Conservation (phyloP, 768 basidiomycete genomes). For the Pleurotus cornucopiae region DNA sequence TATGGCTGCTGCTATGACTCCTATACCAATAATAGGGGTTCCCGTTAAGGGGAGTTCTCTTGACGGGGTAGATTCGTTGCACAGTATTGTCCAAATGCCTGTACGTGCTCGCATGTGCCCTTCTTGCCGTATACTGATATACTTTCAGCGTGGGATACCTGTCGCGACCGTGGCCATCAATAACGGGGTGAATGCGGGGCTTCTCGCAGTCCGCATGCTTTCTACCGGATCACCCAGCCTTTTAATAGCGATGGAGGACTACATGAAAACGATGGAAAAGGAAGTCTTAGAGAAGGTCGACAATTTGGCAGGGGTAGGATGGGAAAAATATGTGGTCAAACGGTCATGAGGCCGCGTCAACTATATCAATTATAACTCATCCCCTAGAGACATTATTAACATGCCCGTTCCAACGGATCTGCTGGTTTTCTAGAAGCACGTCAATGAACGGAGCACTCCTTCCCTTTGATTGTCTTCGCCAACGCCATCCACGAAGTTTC, state of each 20-base stretch:
- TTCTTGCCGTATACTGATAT: background rate
- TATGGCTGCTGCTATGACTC: slow-evolving; percentile 95
- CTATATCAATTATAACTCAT: slow-evolving; percentile 1
- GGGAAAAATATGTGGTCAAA: slow-evolving; percentile 73
- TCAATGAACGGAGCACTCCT: too few species aligned
- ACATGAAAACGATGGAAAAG: slow-evolving; percentile 61
- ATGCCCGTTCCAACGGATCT: too few species aligned
- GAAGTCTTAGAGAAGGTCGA: slow-evolving; percentile 81
- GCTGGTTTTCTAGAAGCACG: too few species aligned
- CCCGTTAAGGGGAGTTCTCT: slow-evolving; percentile 93
- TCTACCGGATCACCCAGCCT: slow-evolving; percentile 68
- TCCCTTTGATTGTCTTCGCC: too few species aligned
- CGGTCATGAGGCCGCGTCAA: slow-evolving; percentile 13
- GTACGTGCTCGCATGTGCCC: slow-evolving; percentile 42
- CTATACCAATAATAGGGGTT: slow-evolving; percentile 90
- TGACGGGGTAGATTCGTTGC: slow-evolving; percentile 95
- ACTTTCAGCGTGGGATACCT: slow-evolving; percentile 82
- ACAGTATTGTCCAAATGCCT: slow-evolving; percentile 99
- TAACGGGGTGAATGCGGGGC: slow-evolving; percentile 88
- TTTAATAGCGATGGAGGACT: slow-evolving; percentile 63
- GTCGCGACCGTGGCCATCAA: slow-evolving; percentile 98
- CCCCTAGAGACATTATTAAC: too few species aligned
- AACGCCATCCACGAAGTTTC: too few species aligned
- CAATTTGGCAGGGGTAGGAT: slow-evolving; percentile 74
- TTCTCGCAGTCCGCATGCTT: slow-evolving; percentile 90